These are phyloP conservation scores for Cyclostephanos invisitatus DNA, from an alignment of 108 stramenopile genomes.

Conservation along the genomic window DNA sequence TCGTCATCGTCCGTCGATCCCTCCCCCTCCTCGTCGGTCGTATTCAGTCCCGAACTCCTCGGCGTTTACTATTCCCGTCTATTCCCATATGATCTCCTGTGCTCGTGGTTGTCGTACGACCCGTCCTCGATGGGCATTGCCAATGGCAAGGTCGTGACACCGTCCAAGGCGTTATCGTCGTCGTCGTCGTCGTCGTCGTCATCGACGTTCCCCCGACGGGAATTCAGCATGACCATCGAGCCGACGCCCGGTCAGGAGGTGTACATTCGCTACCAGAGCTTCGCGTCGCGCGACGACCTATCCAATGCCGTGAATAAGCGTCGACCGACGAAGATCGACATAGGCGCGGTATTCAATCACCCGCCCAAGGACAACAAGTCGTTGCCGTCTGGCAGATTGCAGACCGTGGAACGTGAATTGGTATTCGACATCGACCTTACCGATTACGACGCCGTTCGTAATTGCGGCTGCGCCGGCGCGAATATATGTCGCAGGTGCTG, in stretches of 20 bases:
- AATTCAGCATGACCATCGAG: slow-evolving; percentile 97
- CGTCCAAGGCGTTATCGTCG: slow-evolving; percentile 2
- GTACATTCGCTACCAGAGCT: slow-evolving; percentile 96
- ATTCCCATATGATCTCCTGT: slow-evolving; percentile 89
- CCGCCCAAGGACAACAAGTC: slow-evolving; percentile 88
- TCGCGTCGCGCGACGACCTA: slow-evolving; percentile 79
- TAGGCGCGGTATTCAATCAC: slow-evolving; percentile 97
- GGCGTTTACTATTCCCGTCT: slow-evolving; percentile 87
- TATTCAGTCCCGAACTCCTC: slow-evolving; percentile 91
- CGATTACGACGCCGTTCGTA: slow-evolving; percentile 98
- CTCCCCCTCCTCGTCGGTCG: slow-evolving; percentile 36
- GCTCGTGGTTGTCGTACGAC: slow-evolving; percentile 74
- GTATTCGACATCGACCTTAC: slow-evolving; percentile 99
- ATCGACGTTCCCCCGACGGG: slow-evolving; percentile 77
- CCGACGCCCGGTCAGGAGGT: slow-evolving; percentile 87
- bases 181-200: slow-evolving; percentile 8
- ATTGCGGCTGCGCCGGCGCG: slow-evolving; percentile 93
- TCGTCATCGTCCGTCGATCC: neutral
- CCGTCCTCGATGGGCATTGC: slow-evolving; percentile 15
- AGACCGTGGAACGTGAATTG: slow-evolving; percentile 92
- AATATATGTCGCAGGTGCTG: slow-evolving; percentile 93
- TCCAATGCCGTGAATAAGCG: slow-evolving; percentile 68
- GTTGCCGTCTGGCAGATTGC: slow-evolving; percentile 62
- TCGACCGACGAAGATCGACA: slow-evolving; percentile 99
- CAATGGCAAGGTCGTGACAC: slow-evolving; percentile 1